Base-by-base conservation (phyloP, 441 rosid species). In the Erodium texanum region DNA sequence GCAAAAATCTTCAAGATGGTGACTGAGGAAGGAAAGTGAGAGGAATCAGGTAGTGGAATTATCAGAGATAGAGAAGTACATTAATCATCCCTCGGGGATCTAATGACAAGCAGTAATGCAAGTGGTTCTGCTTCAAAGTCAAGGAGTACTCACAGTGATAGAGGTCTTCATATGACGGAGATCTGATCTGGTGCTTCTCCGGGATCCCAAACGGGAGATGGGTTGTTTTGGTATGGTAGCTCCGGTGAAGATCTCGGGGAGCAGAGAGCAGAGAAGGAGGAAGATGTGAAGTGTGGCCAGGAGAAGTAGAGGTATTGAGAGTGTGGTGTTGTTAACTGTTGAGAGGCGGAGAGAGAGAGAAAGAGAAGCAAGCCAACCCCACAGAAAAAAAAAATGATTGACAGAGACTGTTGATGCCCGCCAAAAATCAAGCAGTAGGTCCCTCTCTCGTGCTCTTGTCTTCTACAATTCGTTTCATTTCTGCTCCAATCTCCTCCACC, bases 101-200 rank as follows among this genome's bases (percentile, higher is more conserved):
- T 36, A 66, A 27, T 67, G 71, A 24, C 43, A 70, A 52, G 59
- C 8, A 52, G 20, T 68, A 27, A 65, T 63, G 20, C 23, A 63
- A 67, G 1, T 52, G 22, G n/a, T 27, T 61, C 18, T 24, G 70
- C 64, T 66, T 19, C 22, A 52, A 52, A 52, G 20, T n/a, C 9
- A 50, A 16, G 14, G 58, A 18, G 59, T 67, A 83, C 93, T 87
- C 77, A 89, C 97, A 83, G 79, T 73, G 74, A 81, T 84, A 81
- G 85, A 82, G 84, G 77, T 87, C 98, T 76, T 90, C 97, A 90
- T 93, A 84, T 77, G 96, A 86, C 74, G 77, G 82, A 78, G 89
- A 89, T 87, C 86, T 3, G 59, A 52, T 52, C 59, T 78, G 84
- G 75, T 77, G 78, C 70, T 77, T 78, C 75, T 69, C 69, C 66